A percentile compares a stretch with the other conserved stretches of the same genome.
Evolutionary conservation across 305 asterid genomes (phyloP).

Genomic region (Fraxinus xanthoxyloides): DNA sequence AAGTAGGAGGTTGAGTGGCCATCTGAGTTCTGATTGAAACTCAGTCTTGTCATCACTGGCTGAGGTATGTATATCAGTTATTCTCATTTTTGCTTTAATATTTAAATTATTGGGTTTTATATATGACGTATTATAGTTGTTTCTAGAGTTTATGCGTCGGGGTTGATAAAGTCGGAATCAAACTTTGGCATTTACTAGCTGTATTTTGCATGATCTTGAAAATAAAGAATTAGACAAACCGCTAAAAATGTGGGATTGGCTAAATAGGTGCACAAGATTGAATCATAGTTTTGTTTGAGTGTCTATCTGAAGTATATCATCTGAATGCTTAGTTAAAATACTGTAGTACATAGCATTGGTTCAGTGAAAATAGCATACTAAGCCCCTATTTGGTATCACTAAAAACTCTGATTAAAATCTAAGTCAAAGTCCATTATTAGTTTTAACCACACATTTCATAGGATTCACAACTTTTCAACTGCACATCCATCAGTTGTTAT

Average conservation of each 20-base stretch:
- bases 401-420: too few relatives aligned
- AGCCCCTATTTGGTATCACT: too few relatives aligned
- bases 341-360: not conserved
- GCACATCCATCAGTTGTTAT: too few relatives aligned
- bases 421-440: too few relatives aligned
- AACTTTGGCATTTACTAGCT: not conserved
- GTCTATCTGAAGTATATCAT: not conserved
- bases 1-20: constrained; percentile 52
- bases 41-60: constrained; percentile 28
- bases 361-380: not conserved
- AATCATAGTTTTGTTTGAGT: not conserved
- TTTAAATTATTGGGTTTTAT: not conserved
- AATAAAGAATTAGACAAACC: not conserved
- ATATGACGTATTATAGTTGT: not conserved
- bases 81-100: not conserved
- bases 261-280: not conserved
- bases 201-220: not conserved
- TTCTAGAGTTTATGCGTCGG: not conserved
- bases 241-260: not conserved
- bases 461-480: too few relatives aligned
- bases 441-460: too few relatives aligned
- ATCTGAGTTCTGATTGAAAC: constrained; percentile 39
- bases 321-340: not conserved
- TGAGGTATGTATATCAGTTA: constrained; percentile 28
- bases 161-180: not conserved